Percentiles rank a stretch among this genome's conserved stretches.
Conservation (phyloP, 352 stramenopile species). For the Thalassiosira sp. region DNA sequence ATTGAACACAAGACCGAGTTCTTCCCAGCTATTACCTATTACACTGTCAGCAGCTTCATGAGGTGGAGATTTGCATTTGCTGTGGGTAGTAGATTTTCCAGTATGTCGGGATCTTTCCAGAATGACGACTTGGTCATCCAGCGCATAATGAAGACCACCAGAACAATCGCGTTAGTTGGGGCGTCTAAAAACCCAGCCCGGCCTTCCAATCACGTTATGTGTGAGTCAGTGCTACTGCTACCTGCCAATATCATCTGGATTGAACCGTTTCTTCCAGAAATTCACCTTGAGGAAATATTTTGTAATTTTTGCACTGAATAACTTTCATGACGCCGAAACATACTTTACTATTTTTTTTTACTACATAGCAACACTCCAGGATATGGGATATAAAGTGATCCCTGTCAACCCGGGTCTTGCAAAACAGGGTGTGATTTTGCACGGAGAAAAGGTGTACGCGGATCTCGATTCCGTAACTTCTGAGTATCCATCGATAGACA, state of each 20-base stretch:
- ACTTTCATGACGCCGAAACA: background rate
- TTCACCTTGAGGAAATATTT: background rate
- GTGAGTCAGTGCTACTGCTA: slow-evolving; percentile 20
- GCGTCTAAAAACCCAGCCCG: slow-evolving; percentile 65
- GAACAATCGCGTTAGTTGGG: slow-evolving; percentile 79
- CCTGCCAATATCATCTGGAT: background rate
- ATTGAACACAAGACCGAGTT: no score
- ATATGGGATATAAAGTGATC: slow-evolving; percentile 72
- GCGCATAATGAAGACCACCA: slow-evolving; percentile 59
- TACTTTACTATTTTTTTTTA: background rate
- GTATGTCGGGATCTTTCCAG: slow-evolving; percentile 40
- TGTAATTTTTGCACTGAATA: background rate
- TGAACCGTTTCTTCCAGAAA: background rate
- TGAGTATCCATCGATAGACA: slow-evolving; percentile 58
- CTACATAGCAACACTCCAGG: slow-evolving; percentile 56
- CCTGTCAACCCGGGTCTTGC: slow-evolving; percentile 75
- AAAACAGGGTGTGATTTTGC: slow-evolving; percentile 55
- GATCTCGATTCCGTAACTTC: slow-evolving; percentile 55
- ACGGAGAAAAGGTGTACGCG: slow-evolving; percentile 66
- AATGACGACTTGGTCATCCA: slow-evolving; percentile 65
- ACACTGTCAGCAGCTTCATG: no score
- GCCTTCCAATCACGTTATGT: slow-evolving; percentile 76
- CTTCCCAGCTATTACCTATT: no score
- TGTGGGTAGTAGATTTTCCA: slow-evolving; percentile 32
- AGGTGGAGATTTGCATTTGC: slow-evolving; percentile 44